Evolutionary conservation across 2,329 filamentous ascomycete species (phyloP), one percentile per base, ranked within the genome.

Genomic region (Talaromyces sp.): DNA sequence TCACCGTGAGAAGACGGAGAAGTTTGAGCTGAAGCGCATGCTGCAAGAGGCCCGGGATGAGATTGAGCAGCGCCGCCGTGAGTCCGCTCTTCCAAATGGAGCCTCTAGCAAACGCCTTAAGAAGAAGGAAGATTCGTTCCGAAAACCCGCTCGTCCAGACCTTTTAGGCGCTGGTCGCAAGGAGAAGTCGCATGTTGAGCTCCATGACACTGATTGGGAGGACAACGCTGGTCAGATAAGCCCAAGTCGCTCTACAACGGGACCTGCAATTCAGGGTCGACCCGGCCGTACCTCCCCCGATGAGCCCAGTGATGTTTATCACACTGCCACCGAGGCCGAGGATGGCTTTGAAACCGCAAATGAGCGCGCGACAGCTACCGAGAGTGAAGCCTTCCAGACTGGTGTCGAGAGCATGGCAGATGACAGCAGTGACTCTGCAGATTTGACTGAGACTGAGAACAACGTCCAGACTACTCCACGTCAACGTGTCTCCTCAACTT

Each of bases 1-100:
- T 42, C 93, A 99, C 72, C 89, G 94, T 30, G 94, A 99, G 73
- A 99, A 97, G 85, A 97, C 93, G 0, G 94, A 99, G 73, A 99
- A 97, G 79, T 84, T 97, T 24, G 94, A 99, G 74, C 83, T 97
- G 49, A 92, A 91, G 75, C 89, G 93, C 54, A 90, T 99, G 83
- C 84, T 97, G 27, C 93, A 97, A 75, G 94, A 99, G 66, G 88
- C 93, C 20, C 86, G 92, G 32, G 94, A 99, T 69, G 94, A 99
- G 66, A 77, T 99, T 24, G 94, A 91, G 72, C 75, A 84, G 42
- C 83, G 86, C 54, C 80, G 83, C 43, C 79, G 75, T 47, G 84
- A 78, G 51, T 82, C 84, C 29, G 48, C 75, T 74, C 42, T 69
- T 20, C 55, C 65, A 19, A 70, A 73, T 45, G 70, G 43, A n/a